Base-by-base conservation (phyloP, 768 basidiomycete species). In the Rhodotorula paludigena region DNA sequence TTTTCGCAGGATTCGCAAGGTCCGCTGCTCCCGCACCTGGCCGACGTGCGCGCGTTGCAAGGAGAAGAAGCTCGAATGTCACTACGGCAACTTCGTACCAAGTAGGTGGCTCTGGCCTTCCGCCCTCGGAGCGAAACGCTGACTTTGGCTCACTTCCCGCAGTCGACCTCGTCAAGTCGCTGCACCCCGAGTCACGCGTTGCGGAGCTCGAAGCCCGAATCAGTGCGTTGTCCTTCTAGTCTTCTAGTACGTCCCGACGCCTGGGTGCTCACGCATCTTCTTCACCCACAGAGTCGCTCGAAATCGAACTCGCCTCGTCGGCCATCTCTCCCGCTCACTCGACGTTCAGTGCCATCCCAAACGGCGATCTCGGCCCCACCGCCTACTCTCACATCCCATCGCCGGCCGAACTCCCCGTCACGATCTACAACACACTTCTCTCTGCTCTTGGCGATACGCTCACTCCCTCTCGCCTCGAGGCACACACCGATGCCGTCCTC, bases 11-110 rank as follows among this genome's bases (percentile, higher is more conserved):
- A 25, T 35, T 25, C 44, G 65, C 30, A 67, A 67, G n/a, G 66
- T 67, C 14, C 66, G 66, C 32, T 67, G 66, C 49, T 52, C 60
- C 23, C 36, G 66, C 1, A 44, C 33, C 15, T 67, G 66, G 66
- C 66, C 66, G 0, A 20, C 12, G 5, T 67, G 66, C 35, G 5
- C 20, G 5, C 55, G 66, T 5, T 67, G 66, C 54, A 16, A 16
- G 21, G 41, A 45, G 25, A 61, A 62, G 23, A 1, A n/a, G 5
- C 35, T 67, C 39, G 48, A 52, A 0, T 67, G 66, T 49, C 42
- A 36, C 23, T 67, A 67, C 56, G 66, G 66, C 15, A 51, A 58
- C 45, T 49, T 67, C 6, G 28, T 67, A 21, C 66, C 66, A 23
- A 62, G 54, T 56, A 28, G 14, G 54, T 56, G 18, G 5, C n/a